Percentiles rank a stretch among this genome's conserved stretches.
Evolutionary conservation across 768 basidiomycete genomes (phyloP).

Genomic region (Dentipellis fragilis): DNA sequence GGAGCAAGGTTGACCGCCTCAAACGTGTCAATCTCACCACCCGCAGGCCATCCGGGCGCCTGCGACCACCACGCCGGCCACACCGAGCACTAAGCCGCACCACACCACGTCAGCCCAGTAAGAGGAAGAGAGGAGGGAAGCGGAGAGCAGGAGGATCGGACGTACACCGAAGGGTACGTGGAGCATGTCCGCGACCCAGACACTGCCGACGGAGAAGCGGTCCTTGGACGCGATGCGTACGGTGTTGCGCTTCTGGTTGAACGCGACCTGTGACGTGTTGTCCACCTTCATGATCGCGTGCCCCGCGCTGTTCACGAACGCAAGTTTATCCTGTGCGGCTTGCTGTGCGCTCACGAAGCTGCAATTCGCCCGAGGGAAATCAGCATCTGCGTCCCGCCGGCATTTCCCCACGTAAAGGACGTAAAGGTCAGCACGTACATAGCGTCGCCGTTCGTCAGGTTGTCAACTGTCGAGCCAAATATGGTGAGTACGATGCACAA

Average conservation of each 20-base stretch:
- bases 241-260: constrained; percentile 52
- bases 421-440: constrained; percentile 26
- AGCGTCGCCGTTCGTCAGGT: constrained; percentile 58
- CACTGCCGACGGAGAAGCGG: constrained; percentile 43
- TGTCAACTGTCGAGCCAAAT: constrained; percentile 37
- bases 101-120: not conserved
- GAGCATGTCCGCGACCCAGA: constrained; percentile 23
- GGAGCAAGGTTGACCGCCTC: constrained; percentile 63
- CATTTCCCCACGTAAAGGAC: not conserved
- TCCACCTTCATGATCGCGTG: constrained; percentile 74
- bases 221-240: constrained; percentile 55
- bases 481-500: not conserved
- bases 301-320: constrained; percentile 56
- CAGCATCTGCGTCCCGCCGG: not conserved
- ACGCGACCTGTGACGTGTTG: constrained; percentile 44
- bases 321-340: constrained; percentile 39
- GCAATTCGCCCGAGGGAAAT: not conserved
- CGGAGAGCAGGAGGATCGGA: no score
- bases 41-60: not conserved
- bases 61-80: constrained; percentile 2
- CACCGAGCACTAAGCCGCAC: constrained; percentile 1
- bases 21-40: constrained; percentile 4
- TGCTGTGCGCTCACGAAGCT: constrained; percentile 38
- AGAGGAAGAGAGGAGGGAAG: not conserved
- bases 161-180: constrained; percentile 1